A percentile compares a stretch with the other conserved stretches of the same genome.
Evolutionary conservation across 768 basidiomycete genomes (phyloP).

Genomic region (Daedalea quercina): DNA sequence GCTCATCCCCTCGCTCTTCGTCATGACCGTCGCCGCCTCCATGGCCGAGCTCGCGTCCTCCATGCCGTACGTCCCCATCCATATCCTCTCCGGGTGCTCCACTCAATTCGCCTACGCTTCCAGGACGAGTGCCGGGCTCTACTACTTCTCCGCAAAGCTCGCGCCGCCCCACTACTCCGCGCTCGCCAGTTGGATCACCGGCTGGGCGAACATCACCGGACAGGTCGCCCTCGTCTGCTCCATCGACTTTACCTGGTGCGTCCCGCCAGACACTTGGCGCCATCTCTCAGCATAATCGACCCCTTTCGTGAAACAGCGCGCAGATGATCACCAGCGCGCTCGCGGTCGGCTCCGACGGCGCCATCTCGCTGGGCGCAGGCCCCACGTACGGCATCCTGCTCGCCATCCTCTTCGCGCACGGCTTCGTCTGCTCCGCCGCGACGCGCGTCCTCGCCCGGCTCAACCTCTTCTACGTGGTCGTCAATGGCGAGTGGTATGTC

Average conservation of each 20-base stretch:
- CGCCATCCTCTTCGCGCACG: slow-evolving; percentile 60
- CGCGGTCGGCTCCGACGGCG: slow-evolving; percentile 50
- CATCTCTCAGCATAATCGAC: background rate
- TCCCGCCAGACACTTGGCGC: background rate
- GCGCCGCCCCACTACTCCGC: slow-evolving; percentile 57
- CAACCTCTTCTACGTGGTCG: slow-evolving; percentile 61
- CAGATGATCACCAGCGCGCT: slow-evolving; percentile 76
- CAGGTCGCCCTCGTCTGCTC: slow-evolving; percentile 66
- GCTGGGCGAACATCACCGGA: slow-evolving; percentile 72
- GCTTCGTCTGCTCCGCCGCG: slow-evolving; percentile 64
- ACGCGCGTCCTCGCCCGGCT: slow-evolving; percentile 57
- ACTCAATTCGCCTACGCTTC: background rate
- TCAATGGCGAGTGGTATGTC: slow-evolving; percentile 44
- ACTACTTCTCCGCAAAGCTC: slow-evolving; percentile 73
- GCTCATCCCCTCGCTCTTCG: slow-evolving; percentile 66
- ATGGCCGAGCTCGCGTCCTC: slow-evolving; percentile 69
- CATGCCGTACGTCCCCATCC: slow-evolving; percentile 54
- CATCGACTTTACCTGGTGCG: slow-evolving; percentile 66
- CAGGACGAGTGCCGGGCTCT: slow-evolving; percentile 73
- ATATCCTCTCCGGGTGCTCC: background rate
- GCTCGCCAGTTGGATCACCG: slow-evolving; percentile 61
- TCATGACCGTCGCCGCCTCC: slow-evolving; percentile 59
- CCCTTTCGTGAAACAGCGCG: slow-evolving; percentile 37
- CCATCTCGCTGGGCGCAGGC: slow-evolving; percentile 43
- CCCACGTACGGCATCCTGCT: slow-evolving; percentile 64